Percentiles rank a stretch among this genome's conserved stretches.
phyloP scores from a whole-genome alignment of 352 stramenopile species.

The Phytophthora tubulina region DNA sequence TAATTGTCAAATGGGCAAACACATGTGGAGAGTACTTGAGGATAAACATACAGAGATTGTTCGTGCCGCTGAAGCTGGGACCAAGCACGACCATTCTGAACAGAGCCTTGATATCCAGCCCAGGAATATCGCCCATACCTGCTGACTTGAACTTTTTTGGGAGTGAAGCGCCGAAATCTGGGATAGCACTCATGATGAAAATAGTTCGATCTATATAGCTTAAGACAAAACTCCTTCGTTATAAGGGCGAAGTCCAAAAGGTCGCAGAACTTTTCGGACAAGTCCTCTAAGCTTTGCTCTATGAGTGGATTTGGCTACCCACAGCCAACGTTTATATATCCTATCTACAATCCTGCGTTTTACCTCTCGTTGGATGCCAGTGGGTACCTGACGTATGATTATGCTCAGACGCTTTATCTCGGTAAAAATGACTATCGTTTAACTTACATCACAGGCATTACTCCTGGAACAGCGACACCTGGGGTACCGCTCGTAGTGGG shows the following conservation, averaged over 20 bases:
- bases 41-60: slow-evolving; percentile 15
- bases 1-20: slow-evolving; percentile 22
- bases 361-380: slow-evolving; percentile 5
- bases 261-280: no score
- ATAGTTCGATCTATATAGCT: slow-evolving; percentile 15
- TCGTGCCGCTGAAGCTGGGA: slow-evolving; percentile 2
- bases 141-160: slow-evolving; percentile 10
- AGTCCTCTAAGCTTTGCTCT: no score
- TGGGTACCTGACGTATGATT: slow-evolving; percentile 6
- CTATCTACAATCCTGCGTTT: slow-evolving; percentile 16
- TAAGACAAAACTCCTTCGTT: no score
- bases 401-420: slow-evolving; percentile 5
- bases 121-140: background rate
- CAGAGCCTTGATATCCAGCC: slow-evolving; percentile 1
- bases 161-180: slow-evolving; percentile 1
- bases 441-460: no score
- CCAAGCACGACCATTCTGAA: slow-evolving; percentile 20
- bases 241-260: no score
- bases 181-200: slow-evolving; percentile 19
- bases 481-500: no score
- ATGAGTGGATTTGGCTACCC: slow-evolving; percentile 12
- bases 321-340: slow-evolving; percentile 11
- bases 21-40: slow-evolving; percentile 19
- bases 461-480: no score
- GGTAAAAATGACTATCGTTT: slow-evolving; percentile 16